Evolutionary conservation across 1,284 basidiomycete genomes (phyloP).

Genomic region (Heterobasidion annosum): DNA sequence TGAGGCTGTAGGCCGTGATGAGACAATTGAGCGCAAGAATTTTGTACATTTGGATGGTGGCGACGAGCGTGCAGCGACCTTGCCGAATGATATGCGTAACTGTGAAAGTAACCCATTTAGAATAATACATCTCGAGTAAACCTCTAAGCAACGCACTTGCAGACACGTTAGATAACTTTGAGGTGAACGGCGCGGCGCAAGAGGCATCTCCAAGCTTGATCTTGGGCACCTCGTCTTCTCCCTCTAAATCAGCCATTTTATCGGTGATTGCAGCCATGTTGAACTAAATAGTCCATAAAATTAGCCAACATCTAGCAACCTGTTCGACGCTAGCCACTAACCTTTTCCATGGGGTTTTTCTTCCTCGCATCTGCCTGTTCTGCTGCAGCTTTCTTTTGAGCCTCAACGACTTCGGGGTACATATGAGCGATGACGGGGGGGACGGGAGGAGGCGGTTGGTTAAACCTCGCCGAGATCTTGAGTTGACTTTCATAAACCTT

Average conservation of each 20-base stretch:
- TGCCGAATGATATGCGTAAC: slow-evolving; percentile 95
- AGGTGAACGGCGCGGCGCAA: slow-evolving; percentile 94
- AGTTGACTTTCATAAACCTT: slow-evolving; percentile 94
- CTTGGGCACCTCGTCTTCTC: slow-evolving; percentile 87
- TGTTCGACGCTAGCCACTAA: slow-evolving; percentile 20
- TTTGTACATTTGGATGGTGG: slow-evolving; percentile 99
- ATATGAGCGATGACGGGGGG: slow-evolving; percentile 76
- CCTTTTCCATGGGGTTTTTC: slow-evolving; percentile 87
- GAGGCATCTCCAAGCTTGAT: slow-evolving; percentile 97
- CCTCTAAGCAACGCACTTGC: slow-evolving; percentile 55
- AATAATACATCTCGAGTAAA: not conserved
- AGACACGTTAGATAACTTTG: slow-evolving; percentile 87
- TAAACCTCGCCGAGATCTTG: slow-evolving; percentile 81
- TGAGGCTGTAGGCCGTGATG: slow-evolving; percentile 92
- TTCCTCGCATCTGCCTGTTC: slow-evolving; percentile 58
- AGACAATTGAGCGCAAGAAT: slow-evolving; percentile 93
- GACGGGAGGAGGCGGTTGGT: slow-evolving; percentile 86
- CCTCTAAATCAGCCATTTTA: slow-evolving; percentile 86
- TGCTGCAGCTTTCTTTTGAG: slow-evolving; percentile 71
- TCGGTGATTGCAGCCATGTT: slow-evolving; percentile 83
- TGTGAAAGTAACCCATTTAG: slow-evolving; percentile 21
- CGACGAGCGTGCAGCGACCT: slow-evolving; percentile 92
- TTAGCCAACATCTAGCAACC: not conserved
- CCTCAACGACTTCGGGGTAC: slow-evolving; percentile 85
- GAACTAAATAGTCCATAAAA: slow-evolving; percentile 46